phyloP scores from a whole-genome alignment of 306 rosid species.

The Fragaria vesca region DNA sequence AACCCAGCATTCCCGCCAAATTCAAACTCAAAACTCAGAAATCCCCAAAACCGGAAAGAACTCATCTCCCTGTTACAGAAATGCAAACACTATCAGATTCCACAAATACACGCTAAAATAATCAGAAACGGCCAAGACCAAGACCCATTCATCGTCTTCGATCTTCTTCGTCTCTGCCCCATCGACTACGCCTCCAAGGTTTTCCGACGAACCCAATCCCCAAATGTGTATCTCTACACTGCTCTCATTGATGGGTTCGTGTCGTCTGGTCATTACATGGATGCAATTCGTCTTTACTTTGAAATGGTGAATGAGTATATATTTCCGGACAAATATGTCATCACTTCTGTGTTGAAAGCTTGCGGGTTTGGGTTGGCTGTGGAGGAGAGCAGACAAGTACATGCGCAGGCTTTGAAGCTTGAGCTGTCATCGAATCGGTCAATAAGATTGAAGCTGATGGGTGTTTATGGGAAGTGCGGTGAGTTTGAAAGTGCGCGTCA shows the following conservation, averaged over 20 bases:
- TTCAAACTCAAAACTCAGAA: conserved; percentile 15
- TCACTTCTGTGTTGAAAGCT: conserved; percentile 43
- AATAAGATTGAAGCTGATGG: conserved; percentile 36
- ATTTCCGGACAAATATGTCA: conserved; percentile 32
- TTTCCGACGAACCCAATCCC: conserved; percentile 28
- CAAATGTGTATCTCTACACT: conserved; percentile 47
- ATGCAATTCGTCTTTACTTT: conserved; percentile 31
- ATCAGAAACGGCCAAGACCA: conserved; percentile 29
- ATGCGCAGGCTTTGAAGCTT: conserved; percentile 42
- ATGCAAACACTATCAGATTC: conserved; percentile 24
- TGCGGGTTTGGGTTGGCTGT: conserved; percentile 32
- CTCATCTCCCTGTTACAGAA: conserved; percentile 30
- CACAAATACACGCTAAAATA: conserved; percentile 31
- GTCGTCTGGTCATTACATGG: conserved; percentile 25
- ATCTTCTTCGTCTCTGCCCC: conserved; percentile 40
- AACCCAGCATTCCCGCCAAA: conserved; percentile 20
- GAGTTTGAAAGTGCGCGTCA: conserved; percentile 30
- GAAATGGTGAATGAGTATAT: conserved; percentile 26
- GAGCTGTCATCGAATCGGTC: conserved; percentile 40
- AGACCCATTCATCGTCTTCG: conserved; percentile 42
- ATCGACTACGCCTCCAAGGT: conserved; percentile 35
- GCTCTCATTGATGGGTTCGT: conserved; percentile 43
- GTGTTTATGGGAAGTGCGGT: conserved; percentile 38
- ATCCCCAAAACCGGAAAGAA: conserved; percentile 8
- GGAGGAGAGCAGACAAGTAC: conserved; percentile 31